These are phyloP conservation scores for Ogataea chonburiensis DNA, from an alignment of 805 yeast species.

Conservation along the genomic window DNA sequence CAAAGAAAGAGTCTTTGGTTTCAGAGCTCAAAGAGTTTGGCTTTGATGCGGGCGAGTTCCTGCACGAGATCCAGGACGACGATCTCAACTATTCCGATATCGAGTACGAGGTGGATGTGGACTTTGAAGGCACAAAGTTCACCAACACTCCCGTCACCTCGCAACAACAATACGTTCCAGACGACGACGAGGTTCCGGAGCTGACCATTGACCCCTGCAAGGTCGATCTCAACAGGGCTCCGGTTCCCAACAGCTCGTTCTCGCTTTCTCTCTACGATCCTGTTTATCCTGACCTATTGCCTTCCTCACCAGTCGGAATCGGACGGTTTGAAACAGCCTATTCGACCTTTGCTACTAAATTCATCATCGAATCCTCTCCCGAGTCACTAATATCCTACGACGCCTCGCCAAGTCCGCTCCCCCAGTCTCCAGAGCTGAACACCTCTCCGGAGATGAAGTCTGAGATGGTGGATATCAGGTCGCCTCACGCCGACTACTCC, in stretches of 20 bases:
- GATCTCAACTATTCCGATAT: conserved; percentile 18
- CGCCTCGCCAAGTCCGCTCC: conserved; percentile 3
- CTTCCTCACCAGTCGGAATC: conserved; percentile 15
- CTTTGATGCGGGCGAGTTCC: conserved; percentile 17
- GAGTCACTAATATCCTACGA: conserved; percentile 4
- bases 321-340: conserved; percentile 13
- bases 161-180: conserved; percentile 10
- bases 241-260: neutral
- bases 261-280: conserved; percentile 9
- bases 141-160: conserved; percentile 18
- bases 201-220: conserved; percentile 18
- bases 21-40: conserved; percentile 16
- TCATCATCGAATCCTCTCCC: conserved; percentile 6
- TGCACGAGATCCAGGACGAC: conserved; percentile 18
- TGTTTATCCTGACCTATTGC: conserved; percentile 11
- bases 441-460: conserved; percentile 5
- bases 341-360: conserved; percentile 8
- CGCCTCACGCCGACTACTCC: neutral
- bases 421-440: conserved; percentile 5
- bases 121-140: conserved; percentile 8
- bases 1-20: conserved; percentile 10
- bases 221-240: conserved; percentile 8
- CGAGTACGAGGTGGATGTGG: conserved; percentile 18
- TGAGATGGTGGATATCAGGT: neutral
- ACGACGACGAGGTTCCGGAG: conserved; percentile 14